phyloP scores from a whole-genome alignment of 208 protist species.

The Crithidia mellificae region DNA sequence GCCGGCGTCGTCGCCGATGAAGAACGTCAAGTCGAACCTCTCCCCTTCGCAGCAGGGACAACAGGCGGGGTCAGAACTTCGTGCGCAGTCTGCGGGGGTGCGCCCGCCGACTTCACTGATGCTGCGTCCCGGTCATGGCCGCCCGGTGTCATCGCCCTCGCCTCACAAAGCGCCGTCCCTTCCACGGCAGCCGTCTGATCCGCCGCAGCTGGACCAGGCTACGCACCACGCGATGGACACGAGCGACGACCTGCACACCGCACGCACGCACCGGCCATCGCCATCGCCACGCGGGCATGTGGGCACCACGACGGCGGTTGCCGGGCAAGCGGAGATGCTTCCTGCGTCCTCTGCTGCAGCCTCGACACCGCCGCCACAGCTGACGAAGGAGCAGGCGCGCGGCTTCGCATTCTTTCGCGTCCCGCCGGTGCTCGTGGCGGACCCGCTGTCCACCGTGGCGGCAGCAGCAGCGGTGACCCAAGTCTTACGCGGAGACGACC shows the following conservation, averaged over 20 bases:
- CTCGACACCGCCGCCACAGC: not conserved
- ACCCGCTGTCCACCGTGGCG: constrained; percentile 21
- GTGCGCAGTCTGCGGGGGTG: constrained; percentile 11
- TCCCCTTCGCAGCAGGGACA: not conserved
- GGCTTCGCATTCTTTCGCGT: constrained; percentile 24
- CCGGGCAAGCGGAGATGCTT: too few relatives aligned
- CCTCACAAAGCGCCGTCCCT: not conserved
- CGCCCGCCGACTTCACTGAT: not conserved
- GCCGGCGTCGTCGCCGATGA: not conserved
- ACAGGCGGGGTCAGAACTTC: not conserved
- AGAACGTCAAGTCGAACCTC: too few relatives aligned
- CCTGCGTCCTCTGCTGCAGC: not conserved
- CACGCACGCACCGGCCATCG: too few relatives aligned
- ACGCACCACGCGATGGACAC: too few relatives aligned
- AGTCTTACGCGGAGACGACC: constrained; percentile 7
- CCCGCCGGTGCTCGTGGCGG: constrained; percentile 17
- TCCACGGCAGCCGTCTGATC: too few relatives aligned
- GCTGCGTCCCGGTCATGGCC: too few relatives aligned
- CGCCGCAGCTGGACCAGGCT: too few relatives aligned
- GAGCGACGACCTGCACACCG: too few relatives aligned
- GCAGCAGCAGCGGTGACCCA: constrained; percentile 19
- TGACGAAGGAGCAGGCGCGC: constrained; percentile 9
- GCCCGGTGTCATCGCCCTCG: not conserved
- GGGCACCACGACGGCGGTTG: too few relatives aligned
- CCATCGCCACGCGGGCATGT: too few relatives aligned